Base-by-base conservation (phyloP, 306 rosid genomes). In the Prinsepia uniflora region DNA sequence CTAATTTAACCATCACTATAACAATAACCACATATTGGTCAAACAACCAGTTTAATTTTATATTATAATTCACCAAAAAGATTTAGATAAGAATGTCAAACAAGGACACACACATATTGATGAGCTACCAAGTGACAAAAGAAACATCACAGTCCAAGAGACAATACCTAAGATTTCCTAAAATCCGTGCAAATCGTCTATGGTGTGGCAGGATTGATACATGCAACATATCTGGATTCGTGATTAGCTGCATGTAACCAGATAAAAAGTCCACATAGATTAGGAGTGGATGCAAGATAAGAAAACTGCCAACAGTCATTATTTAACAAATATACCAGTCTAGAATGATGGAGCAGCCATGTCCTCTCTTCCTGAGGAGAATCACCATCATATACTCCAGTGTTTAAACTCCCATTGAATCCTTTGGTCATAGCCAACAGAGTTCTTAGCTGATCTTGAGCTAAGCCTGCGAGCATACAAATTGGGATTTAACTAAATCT, bases 161-260 rank as follows among this genome's bases (percentile, higher is more conserved):
- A 20, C 64, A 68, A 46, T 86, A 90, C 97, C 97, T 85, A 72
- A 93, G 90, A 82, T 87, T 87, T 72, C 84, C 88, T 73, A 93
- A 88, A 81, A 93, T 84, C 82, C 96, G 89, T 60, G 81, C 54
- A 81, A 90, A 93, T 63, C 63, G 84, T 75, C 45, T 82, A 80
- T 93, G 97, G 80, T 86, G 75, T 65, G 98, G 94, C 81, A 93
- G 79, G 86, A 93, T 87, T 76, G 98, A 85, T 82, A 90, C 68
- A 83, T 93, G 97, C 63, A 93, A 76, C 98, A 90, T 93, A 81
- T 93, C 98, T 67, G 98, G 98, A 90, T 93, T 93, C 74, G 98
- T 93, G 78, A 93, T 90, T 86, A 90, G 73, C 97, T 93, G 86
- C 84, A 81, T 42, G 68, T 65, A 76, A 67, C 82, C 54, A 77